Evolutionary conservation across 305 asterid genomes (phyloP).

Genomic region (Salvia sclarea): DNA sequence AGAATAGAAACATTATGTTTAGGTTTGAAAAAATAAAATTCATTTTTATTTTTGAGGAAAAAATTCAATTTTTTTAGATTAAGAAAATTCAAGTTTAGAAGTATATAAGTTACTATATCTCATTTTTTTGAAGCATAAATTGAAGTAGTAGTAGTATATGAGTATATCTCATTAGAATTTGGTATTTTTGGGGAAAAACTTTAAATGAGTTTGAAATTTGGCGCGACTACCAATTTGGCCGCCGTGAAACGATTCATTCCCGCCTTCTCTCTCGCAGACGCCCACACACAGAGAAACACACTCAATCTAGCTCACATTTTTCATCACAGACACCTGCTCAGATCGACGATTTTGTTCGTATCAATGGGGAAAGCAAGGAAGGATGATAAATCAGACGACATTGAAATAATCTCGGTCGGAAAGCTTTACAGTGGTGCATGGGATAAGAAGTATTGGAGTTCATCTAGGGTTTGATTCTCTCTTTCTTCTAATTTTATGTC

Average conservation of each 20-base stretch:
- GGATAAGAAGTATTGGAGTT: conserved; percentile 99
- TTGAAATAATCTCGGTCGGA: conserved; percentile 79
- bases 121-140: too few relatives aligned
- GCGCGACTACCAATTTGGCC: conserved; percentile 18
- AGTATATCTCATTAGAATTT: neutral
- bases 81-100: too few relatives aligned
- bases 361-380: conserved; percentile 49
- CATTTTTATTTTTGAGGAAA: too few relatives aligned
- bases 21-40: too few relatives aligned
- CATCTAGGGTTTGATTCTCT: conserved; percentile 74
- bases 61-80: too few relatives aligned
- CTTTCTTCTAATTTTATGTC: conserved; percentile 9
- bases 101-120: too few relatives aligned
- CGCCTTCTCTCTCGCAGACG: conserved; percentile 29
- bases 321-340: neutral
- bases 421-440: conserved; percentile 70
- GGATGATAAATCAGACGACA: conserved; percentile 59
- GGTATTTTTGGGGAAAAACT: neutral
- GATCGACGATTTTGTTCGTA: conserved; percentile 20
- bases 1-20: too few relatives aligned
- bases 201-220: conserved; percentile 3
- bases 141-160: too few relatives aligned
- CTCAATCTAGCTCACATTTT: neutral
- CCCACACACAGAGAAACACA: neutral
- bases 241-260: conserved; percentile 30